These are phyloP conservation scores for Lentinula detonsa DNA, from an alignment of 768 basidiomycete species.

Conservation along the genomic window DNA sequence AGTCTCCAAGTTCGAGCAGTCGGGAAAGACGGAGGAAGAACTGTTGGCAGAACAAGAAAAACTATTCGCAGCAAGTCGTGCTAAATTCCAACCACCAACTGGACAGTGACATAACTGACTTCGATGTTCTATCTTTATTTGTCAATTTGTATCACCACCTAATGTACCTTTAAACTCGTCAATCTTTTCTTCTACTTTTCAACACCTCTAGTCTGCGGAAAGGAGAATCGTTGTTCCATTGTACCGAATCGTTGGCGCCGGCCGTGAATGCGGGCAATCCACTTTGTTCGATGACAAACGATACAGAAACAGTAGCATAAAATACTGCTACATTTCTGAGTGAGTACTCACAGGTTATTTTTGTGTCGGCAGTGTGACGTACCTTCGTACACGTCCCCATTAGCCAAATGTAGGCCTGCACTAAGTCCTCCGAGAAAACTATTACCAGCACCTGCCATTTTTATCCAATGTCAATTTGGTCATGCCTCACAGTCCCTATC, in stretches of 20 bases:
- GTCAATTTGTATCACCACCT: slow-evolving; percentile 9
- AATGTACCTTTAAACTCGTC: slow-evolving; percentile 10
- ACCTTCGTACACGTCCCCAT: slow-evolving; percentile 68
- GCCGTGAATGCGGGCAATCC: slow-evolving; percentile 55
- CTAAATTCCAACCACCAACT: slow-evolving; percentile 56
- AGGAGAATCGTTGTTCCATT: slow-evolving; percentile 75
- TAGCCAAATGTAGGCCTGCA: slow-evolving; percentile 55
- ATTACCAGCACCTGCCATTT: slow-evolving; percentile 74
- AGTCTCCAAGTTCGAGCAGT: slow-evolving; percentile 81
- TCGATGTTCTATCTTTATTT: slow-evolving; percentile 13
- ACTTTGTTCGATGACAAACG: slow-evolving; percentile 76
- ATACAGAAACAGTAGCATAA: slow-evolving; percentile 78
- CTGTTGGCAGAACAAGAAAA: slow-evolving; percentile 82
- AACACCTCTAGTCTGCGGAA: slow-evolving; percentile 48
- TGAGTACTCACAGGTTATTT: neutral
- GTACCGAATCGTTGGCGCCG: slow-evolving; percentile 19
- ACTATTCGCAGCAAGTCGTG: slow-evolving; percentile 88
- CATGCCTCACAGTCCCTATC: no score
- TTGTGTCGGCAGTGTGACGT: slow-evolving; percentile 12
- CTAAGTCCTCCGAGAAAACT: slow-evolving; percentile 81
- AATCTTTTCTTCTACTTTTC: slow-evolving; percentile 31
- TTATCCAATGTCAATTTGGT: neutral
- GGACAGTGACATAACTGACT: slow-evolving; percentile 31
- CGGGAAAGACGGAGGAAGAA: slow-evolving; percentile 89
- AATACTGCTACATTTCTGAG: slow-evolving; percentile 43